Conservation (phyloP, 768 basidiomycete genomes). For the Agaricus sinodeliciosus region DNA sequence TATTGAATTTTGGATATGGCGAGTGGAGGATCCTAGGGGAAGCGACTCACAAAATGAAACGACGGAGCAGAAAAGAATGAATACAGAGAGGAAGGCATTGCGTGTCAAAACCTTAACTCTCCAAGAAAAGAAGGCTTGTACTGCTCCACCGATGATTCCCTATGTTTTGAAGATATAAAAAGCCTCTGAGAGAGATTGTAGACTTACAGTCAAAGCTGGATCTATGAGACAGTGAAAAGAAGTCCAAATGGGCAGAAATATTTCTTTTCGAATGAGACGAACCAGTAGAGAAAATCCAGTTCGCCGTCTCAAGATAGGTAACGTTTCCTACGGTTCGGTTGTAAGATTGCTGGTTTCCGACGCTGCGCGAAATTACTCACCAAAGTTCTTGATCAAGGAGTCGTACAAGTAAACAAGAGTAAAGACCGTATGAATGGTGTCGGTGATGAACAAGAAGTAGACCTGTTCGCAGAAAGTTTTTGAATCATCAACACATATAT, state of each 20-base stretch:
- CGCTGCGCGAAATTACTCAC: conserved; percentile 19
- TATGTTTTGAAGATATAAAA: not conserved
- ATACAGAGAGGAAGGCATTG: conserved; percentile 6
- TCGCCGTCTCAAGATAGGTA: conserved; percentile 13
- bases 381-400: conserved; percentile 40
- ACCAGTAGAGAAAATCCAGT: conserved; percentile 35
- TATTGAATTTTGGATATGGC: not conserved
- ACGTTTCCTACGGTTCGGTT: conserved; percentile 13
- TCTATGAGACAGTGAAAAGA: not conserved
- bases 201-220: conserved; percentile 13
- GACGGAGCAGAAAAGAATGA: conserved; percentile 7
- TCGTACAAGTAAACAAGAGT: conserved; percentile 40
- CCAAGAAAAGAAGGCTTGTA: conserved; percentile 15
- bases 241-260: not conserved
- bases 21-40: not conserved
- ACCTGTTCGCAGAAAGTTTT: conserved; percentile 25
- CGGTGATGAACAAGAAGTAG: conserved; percentile 36
- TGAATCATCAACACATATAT: too few species aligned
- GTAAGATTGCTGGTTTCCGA: not conserved
- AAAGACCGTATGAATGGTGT: conserved; percentile 42
- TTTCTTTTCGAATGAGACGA: not conserved
- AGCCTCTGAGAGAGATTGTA: not conserved
- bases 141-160: conserved; percentile 13
- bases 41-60: conserved; percentile 10
- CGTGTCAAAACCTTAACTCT: conserved; percentile 13